Base-by-base conservation (phyloP, 768 basidiomycete species). In the Hysterangium stoloniferum region DNA sequence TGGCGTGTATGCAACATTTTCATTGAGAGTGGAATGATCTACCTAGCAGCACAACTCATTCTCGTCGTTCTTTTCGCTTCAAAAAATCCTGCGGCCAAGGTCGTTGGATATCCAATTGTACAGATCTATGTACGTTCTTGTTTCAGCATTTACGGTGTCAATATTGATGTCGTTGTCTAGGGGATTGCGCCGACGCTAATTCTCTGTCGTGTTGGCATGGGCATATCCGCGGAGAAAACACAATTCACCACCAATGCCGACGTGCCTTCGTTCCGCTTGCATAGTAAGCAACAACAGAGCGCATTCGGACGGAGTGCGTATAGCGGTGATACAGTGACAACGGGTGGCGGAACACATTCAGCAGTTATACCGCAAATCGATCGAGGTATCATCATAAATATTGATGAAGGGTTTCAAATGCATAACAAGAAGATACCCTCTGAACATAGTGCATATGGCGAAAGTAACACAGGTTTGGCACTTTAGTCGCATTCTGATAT, bases 1-100 rank as follows among this genome's bases (percentile, higher is more conserved):
- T 35, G 15, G 19, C 22, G 48, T 17, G 70, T 67, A 2, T 63
- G 66, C 31, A 56, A 48, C 34, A 65, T 73, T 48, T 56, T 72
- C 52, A 45, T 73, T 48, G 71, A 72, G 57, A 68, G 69, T 25
- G 71, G 71, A 2, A 56, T 59, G 22, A 61, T 72, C 34, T 73
- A 70, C 58, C 62, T 72, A n/a, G 41, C 60, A 19, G 61, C 61
- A 38, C 71, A 74, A 41, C 52, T 74, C 34, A 34, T 69, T n/a
- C 69, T 72, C n/a, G 67, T 70, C 41, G 53, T 68, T 13, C 62
- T 72, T 25, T 64, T 71, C 43, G 63, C 71, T 19, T 48, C 64
- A 12, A 27, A 54, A 24, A 60, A 62, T 46, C 60, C 65, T 6
- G 68, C 72, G n/a, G 60, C 66, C 47, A 66, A 55, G 5, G 61